A percentile compares a stretch with the other conserved stretches of the same genome.
Evolutionary conservation across 2,329 filamentous ascomycete genomes (phyloP).

Genomic region (Fusarium nematophilum): DNA sequence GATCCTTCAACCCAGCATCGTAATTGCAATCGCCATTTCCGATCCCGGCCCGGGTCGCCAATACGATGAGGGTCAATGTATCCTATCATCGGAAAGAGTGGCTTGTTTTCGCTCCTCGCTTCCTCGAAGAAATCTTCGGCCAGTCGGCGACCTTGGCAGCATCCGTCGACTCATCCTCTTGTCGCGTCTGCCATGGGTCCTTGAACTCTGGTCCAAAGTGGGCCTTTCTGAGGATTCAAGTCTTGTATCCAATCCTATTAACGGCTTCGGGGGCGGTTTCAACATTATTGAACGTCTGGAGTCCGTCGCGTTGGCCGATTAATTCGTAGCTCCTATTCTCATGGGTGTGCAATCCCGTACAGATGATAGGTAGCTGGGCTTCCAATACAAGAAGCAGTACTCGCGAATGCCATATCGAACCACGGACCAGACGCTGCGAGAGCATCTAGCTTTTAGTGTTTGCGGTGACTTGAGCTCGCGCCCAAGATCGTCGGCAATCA

Average conservation of each 20-base stretch:
- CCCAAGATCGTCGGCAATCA: constrained; percentile 16
- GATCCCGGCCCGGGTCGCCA: constrained; percentile 53
- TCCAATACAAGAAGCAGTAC: constrained; percentile 60
- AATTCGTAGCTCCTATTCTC: constrained; percentile 60
- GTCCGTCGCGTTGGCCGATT: constrained; percentile 51
- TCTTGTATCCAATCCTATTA: constrained; percentile 54
- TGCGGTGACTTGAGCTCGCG: constrained; percentile 20
- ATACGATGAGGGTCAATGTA: constrained; percentile 59
- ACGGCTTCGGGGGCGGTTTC: constrained; percentile 55
- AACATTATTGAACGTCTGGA: constrained; percentile 57
- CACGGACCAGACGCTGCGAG: constrained; percentile 3
- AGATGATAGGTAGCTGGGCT: constrained; percentile 60
- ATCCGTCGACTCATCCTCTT: constrained; percentile 56
- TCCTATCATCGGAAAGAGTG: constrained; percentile 60
- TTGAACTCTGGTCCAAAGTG: constrained; percentile 55
- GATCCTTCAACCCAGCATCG: constrained; percentile 38
- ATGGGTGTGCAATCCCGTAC: constrained; percentile 61
- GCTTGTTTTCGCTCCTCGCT: constrained; percentile 44
- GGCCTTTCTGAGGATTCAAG: constrained; percentile 60
- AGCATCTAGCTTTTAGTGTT: constrained; percentile 20
- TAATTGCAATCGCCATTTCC: constrained; percentile 53
- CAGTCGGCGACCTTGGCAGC: constrained; percentile 54
- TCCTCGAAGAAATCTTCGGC: constrained; percentile 52
- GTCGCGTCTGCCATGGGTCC: constrained; percentile 52
- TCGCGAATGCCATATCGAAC: constrained; percentile 47